phyloP scores from a whole-genome alignment of 2,329 filamentous ascomycete genomes.

The Alternaria gansuensis region DNA sequence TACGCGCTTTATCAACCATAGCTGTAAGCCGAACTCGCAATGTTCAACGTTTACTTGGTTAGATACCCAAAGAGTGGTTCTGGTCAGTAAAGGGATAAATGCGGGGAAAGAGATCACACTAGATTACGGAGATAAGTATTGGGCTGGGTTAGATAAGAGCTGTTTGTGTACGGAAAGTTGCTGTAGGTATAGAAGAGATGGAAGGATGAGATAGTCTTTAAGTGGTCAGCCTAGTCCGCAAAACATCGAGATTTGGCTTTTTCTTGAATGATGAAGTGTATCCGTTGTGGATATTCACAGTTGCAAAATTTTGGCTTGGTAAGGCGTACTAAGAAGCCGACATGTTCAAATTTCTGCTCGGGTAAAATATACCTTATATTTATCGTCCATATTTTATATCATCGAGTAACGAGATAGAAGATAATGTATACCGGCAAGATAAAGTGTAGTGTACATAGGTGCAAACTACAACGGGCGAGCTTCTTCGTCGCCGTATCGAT shows the following conservation, averaged over 20 bases:
- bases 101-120: slow-evolving; percentile 65
- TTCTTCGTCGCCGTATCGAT: slow-evolving; percentile 37
- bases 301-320: not conserved
- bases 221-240: not conserved
- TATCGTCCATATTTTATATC: no score
- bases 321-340: no score
- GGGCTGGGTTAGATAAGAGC: slow-evolving; percentile 64
- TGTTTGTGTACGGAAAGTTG: slow-evolving; percentile 64
- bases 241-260: not conserved
- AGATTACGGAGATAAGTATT: slow-evolving; percentile 67
- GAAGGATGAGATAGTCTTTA: not conserved
- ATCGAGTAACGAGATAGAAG: no score
- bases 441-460: not conserved
- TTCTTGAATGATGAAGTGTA: not conserved
- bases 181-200: slow-evolving; percentile 56
- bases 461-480: not conserved
- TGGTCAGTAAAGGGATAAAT: slow-evolving; percentile 65
- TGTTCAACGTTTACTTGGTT: slow-evolving; percentile 67
- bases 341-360: no score
- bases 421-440: no score
- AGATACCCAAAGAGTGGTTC: slow-evolving; percentile 63
- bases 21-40: slow-evolving; percentile 66
- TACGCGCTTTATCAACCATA: slow-evolving; percentile 68
- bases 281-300: not conserved
- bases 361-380: no score